Evolutionary conservation across 148 eudicot species (phyloP), one percentile per base, ranked within the genome.

Genomic region (Fagopyrum esculentum): DNA sequence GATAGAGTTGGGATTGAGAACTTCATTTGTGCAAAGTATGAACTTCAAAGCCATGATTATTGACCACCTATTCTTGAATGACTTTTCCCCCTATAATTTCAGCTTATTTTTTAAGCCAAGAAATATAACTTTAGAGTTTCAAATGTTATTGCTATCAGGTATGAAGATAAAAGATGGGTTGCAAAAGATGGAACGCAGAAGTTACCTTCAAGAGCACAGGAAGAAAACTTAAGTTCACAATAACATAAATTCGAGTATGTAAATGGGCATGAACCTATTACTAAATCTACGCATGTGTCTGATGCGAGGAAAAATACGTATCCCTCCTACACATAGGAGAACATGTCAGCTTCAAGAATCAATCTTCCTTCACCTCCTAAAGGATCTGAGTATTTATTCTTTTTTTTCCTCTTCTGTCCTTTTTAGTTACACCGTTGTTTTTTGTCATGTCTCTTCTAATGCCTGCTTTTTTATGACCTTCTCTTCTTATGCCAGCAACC

Each of bases 141-240:
- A 2, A 40, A 60, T 8, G 48, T 75, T 75, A 51, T 30, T 72
- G 45, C 22, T 56, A 63, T 57, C 69, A 95, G 99, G 89, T 95
- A 92, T 78, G 99, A 95, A 71, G 99, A 95, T 60, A 95, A 95
- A 82, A 90, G 99, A 83, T 95, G 99, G 99, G 79, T 86, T 74
- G 51, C 88, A 48, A 89, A 80, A 73, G 90, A 90, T 74, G 93
- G 86, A 64, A 82, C 80, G 78, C 76, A 83, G 76, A 84, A 56
- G 51, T 85, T 92, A 72, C 93, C 97, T 72, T 77, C 85, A 71
- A 81, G 76, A 80, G 87, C 71, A 75, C 81, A 74, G 51, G 96
- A 89, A 80, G 89, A 89, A 75, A 83, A 83, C 49, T n/a, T 76
- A 77, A 81, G 89, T 82, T 76, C 74, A n/a, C 88, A 89, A 77